Evolutionary conservation across 2,329 filamentous ascomycete species (phyloP), one percentile per base, ranked within the genome.

Genomic region (Bipolaris cookei): DNA sequence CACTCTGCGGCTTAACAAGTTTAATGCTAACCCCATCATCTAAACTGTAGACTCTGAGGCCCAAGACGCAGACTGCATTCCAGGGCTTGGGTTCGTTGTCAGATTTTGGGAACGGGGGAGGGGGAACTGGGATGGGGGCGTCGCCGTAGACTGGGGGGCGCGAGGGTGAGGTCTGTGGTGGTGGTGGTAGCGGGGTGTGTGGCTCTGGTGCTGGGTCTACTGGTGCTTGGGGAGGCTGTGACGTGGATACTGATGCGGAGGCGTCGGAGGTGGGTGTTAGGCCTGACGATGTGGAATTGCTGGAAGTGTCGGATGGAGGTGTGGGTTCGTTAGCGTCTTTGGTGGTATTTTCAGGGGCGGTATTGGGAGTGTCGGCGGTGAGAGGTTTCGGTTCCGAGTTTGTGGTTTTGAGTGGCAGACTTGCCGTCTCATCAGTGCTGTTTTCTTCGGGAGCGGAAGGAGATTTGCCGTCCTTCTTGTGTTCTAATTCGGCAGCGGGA

Each of bases 51-150:
- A 87, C 83, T 6, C 83, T 72, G 38, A 88, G 65, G 0, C 85
- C 85, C 2, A 87, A 76, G 2, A 87, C 83, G 62, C 83, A 86
- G 0, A 86, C 79, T 0, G 85, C 85, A 62, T 87, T 86, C 85
- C 85, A 87, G 0, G 83, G 82, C 52, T 71, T 72, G 14, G 63
- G 61, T 25, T 61, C 64, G 28, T 63, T 23, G 41, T 43, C 59
- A 2, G 8, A 1, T 28, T 32, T 66, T 62, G 11, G 54, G 13
- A 4, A 28, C 44, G 23, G 13, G 11, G 47, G 52, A 10, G 53
- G 47, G 3, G 53, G 57, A 10, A 43, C 20, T 3, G 51, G 48
- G 37, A 34, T 13, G 44, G 21, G 49, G 14, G 20, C 32, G n/a
- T 39, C 48, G 21, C 32, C 45, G 51, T 10, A 3, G 41, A 43